These are phyloP conservation scores for Coniosporium apollinis DNA, from an alignment of 495 filamentous ascomycete genomes.

Conservation along the genomic window DNA sequence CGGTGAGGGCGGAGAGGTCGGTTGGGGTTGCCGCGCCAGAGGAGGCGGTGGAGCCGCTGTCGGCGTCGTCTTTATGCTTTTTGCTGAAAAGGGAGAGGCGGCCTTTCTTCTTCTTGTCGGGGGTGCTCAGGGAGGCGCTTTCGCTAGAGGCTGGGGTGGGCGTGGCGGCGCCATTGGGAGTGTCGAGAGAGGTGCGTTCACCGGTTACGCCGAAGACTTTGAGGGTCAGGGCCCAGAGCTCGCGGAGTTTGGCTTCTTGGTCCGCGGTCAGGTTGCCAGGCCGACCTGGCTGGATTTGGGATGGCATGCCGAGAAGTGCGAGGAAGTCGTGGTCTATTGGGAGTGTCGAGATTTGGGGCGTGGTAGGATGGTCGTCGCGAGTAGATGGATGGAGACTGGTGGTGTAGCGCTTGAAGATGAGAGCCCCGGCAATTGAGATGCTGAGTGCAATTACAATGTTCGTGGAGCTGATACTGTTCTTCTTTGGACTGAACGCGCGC, in stretches of 20 bases:
- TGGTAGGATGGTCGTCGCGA: too few relatives aligned
- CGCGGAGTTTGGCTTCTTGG: slow-evolving; percentile 73
- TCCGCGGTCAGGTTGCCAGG: slow-evolving; percentile 77
- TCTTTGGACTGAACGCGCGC: too few relatives aligned
- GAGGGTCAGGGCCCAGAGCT: slow-evolving; percentile 66
- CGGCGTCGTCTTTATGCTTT: slow-evolving; percentile 41
- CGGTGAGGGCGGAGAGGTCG: slow-evolving; percentile 21
- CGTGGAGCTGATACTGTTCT: neutral
- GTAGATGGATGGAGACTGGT: too few relatives aligned
- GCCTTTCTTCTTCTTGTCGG: slow-evolving; percentile 57
- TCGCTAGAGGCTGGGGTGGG: slow-evolving; percentile 15
- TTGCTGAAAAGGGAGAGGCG: slow-evolving; percentile 46
- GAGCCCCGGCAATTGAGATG: neutral
- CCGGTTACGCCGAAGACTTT: slow-evolving; percentile 57
- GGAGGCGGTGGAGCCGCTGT: slow-evolving; percentile 20
- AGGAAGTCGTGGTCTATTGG: too few relatives aligned
- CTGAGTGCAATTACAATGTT: neutral
- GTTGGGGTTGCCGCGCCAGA: slow-evolving; percentile 16
- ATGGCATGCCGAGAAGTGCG: slow-evolving; percentile 22
- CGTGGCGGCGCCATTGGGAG: slow-evolving; percentile 13
- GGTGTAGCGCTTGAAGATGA: neutral
- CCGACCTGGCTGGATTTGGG: slow-evolving; percentile 47
- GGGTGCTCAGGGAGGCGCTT: slow-evolving; percentile 14
- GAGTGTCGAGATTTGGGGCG: too few relatives aligned
- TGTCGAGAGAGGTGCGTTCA: slow-evolving; percentile 11